phyloP scores from a whole-genome alignment of 1,284 basidiomycete genomes.

The Cerrena zonata region DNA sequence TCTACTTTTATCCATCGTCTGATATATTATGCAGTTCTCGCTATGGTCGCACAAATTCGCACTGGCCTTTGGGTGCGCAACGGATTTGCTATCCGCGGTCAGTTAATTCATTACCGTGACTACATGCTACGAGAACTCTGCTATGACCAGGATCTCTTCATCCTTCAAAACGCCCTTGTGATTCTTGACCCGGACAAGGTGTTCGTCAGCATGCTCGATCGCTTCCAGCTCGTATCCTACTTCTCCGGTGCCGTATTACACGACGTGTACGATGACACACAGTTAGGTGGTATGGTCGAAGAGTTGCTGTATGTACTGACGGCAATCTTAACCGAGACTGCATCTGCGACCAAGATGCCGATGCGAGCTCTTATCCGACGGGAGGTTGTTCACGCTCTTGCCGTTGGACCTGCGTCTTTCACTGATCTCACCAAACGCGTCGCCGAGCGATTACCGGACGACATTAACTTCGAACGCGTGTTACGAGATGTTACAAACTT shows the following conservation, averaged over 20 bases:
- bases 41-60: conserved; percentile 90
- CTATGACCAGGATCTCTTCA: conserved; percentile 93
- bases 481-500: conserved; percentile 79
- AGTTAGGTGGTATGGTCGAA: conserved; percentile 83
- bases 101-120: conserved; percentile 95
- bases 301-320: conserved; percentile 88
- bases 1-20: conserved; percentile 2
- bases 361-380: conserved; percentile 67
- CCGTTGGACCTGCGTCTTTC: conserved; percentile 83
- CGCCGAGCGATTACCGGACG: conserved; percentile 84
- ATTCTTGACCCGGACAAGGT: conserved; percentile 77
- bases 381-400: conserved; percentile 88
- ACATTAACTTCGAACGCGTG: conserved; percentile 78
- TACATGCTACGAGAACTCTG: conserved; percentile 93
- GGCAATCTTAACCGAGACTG: conserved; percentile 80
- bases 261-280: conserved; percentile 62
- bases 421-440: conserved; percentile 90
- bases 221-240: conserved; percentile 78
- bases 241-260: conserved; percentile 65
- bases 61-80: conserved; percentile 97
- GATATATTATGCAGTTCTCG: conserved; percentile 51
- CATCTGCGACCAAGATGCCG: conserved; percentile 68
- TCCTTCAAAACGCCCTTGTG: conserved; percentile 82
- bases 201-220: conserved; percentile 82
- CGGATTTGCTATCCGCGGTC: conserved; percentile 90